Conservation (phyloP, 1,284 basidiomycete genomes). For the Cystobasidium slooffiae region DNA sequence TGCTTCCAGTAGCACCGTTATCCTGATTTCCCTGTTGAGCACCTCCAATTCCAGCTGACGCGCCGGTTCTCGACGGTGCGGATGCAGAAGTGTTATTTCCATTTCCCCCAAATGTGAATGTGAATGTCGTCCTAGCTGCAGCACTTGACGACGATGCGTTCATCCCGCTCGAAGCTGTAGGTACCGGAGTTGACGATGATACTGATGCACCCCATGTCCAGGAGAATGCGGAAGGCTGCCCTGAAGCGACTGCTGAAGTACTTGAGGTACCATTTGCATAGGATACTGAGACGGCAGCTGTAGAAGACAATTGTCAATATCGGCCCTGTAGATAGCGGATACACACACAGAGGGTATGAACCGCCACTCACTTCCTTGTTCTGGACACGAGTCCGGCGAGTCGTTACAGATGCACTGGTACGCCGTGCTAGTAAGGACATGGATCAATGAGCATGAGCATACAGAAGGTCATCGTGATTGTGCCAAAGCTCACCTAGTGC, state of each 20-base stretch:
- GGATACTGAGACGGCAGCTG: slow-evolving; percentile 26
- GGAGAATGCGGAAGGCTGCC: slow-evolving; percentile 22
- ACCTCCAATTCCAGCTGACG: background rate
- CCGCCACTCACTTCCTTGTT: slow-evolving; percentile 17
- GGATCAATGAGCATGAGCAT: background rate
- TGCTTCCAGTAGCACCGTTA: background rate
- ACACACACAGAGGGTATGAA: background rate
- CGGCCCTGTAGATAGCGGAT: background rate
- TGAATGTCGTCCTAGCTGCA: slow-evolving; percentile 32
- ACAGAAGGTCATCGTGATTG: background rate
- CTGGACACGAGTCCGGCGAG: slow-evolving; percentile 28
- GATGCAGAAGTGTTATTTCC: background rate
- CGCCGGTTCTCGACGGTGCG: background rate
- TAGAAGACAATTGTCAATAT: background rate
- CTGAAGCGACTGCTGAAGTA: slow-evolving; percentile 8
- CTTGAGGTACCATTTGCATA: slow-evolving; percentile 31
- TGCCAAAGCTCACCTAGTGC: background rate
- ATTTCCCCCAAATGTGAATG: slow-evolving; percentile 5
- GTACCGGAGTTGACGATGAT: background rate
- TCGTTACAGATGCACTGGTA: slow-evolving; percentile 41
- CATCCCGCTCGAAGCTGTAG: background rate
- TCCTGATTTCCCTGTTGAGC: background rate
- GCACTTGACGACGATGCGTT: background rate
- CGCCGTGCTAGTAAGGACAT: slow-evolving; percentile 3
- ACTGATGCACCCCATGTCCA: slow-evolving; percentile 27